Evolutionary conservation across 1,284 basidiomycete genomes (phyloP), one percentile per base, ranked within the genome.

Genomic region (Leccinum holopus): DNA sequence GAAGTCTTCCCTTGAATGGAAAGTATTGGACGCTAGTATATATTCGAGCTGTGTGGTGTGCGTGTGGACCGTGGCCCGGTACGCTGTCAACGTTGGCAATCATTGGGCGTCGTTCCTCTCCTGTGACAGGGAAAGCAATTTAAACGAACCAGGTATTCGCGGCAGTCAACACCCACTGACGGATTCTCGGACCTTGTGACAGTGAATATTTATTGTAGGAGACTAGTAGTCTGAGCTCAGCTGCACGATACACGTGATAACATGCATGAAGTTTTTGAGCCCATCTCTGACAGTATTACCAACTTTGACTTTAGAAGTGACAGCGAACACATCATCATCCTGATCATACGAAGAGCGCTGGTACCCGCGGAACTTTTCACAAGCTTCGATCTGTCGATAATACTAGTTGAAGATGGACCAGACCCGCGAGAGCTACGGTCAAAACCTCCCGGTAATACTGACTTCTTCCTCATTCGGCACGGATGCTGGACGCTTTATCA

Each of bases 391-490:
- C 30, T 6, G 28, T 53, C 16, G 25, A 28, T 51, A 52, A 10
- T 8, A 51, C 2, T n/a, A 33, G 10, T 35, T 16, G 16, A 54
- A 16, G 25, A 55, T 73, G 72, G 61, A 75, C 49, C 65, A 64
- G 32, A 52, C 61, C 25, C n/a, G 12, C 53, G 72, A 78, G 65
- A 75, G 72, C 33, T 87, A 81, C 66, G 85, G 85, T 41, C 74
- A 78, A 68, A 70, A 68, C 47, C 77, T 86, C 62, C 84, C 84
- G 68, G 84, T 86, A 76, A 77, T 63, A 25, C 61, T 41, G 35
- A 51, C 54, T 56, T 59, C 32, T 58, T 14, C 35, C 28, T 58
- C 47, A 32, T 35, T 57, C 39, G 11, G 7, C 47, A 9, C 44
- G 10, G 21, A 57, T 49, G 41, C 60, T 74, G 58, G 72, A 59